Evolutionary conservation across 1,284 basidiomycete genomes (phyloP).

Genomic region (Pyrrhoderma noxium): DNA sequence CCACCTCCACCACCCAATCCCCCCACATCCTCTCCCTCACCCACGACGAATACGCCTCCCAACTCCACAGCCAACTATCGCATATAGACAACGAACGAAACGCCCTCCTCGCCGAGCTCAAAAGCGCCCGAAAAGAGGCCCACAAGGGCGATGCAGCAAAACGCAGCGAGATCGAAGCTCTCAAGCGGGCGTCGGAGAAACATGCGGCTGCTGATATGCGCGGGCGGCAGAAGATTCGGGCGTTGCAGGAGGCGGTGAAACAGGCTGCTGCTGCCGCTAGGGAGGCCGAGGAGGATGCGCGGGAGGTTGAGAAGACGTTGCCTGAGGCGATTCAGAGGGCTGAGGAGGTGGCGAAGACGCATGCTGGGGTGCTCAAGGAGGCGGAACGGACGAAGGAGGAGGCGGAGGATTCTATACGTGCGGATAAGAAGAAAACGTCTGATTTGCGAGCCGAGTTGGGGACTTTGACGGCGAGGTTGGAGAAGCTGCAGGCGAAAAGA

Average conservation of each 20-base stretch:
- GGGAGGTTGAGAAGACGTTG: constrained; percentile 44
- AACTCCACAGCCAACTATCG: constrained; percentile 53
- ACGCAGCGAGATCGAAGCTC: constrained; percentile 65
- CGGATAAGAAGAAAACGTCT: constrained; percentile 39
- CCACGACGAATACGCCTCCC: constrained; percentile 53
- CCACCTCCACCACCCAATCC: constrained; percentile 26
- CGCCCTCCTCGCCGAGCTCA: constrained; percentile 52
- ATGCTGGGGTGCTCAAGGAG: constrained; percentile 32
- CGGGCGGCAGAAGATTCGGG: constrained; percentile 65
- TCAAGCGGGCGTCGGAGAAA: constrained; percentile 68
- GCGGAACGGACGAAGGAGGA: constrained; percentile 27
- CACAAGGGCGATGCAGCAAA: constrained; percentile 69
- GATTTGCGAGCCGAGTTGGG: constrained; percentile 34
- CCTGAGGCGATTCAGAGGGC: constrained; percentile 39
- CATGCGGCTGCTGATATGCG: constrained; percentile 55
- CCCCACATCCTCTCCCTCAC: constrained; percentile 24
- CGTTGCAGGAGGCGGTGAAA: constrained; percentile 70
- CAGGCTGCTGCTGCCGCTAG: constrained; percentile 52
- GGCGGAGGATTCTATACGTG: constrained; percentile 32
- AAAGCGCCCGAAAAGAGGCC: constrained; percentile 59
- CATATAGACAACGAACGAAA: constrained; percentile 52
- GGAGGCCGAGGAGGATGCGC: constrained; percentile 46
- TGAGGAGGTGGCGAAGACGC: constrained; percentile 41
- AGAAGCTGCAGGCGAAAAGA: constrained; percentile 45
- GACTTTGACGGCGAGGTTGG: constrained; percentile 37